phyloP scores from a whole-genome alignment of 1,284 basidiomycete genomes.

The Moniliella sp. region DNA sequence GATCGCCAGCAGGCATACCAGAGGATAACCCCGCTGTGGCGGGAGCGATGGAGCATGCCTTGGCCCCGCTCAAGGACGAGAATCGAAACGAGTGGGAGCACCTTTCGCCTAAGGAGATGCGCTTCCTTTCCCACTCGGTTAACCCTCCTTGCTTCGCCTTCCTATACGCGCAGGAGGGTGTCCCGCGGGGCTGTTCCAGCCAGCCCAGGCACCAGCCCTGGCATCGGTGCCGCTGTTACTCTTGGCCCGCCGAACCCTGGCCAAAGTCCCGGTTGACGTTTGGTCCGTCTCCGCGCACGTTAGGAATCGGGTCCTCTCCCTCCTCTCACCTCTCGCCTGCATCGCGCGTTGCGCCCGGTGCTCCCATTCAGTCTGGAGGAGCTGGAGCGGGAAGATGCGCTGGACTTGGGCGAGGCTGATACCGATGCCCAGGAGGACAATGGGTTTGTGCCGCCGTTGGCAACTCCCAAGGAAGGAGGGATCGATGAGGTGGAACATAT shows the following conservation, averaged over 20 bases:
- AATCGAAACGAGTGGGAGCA: constrained; percentile 27
- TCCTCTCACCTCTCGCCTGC: too few species aligned
- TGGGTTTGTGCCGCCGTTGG: not conserved
- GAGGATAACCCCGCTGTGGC: too few species aligned
- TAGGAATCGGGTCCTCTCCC: too few species aligned
- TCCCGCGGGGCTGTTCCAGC: not conserved
- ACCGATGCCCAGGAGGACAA: constrained; percentile 10
- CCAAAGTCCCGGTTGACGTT: too few species aligned
- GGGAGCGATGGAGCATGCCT: too few species aligned
- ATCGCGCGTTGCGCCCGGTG: constrained; percentile 15
- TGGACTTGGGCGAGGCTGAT: constrained; percentile 11
- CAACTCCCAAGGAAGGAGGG: constrained; percentile 15
- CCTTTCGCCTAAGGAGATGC: constrained; percentile 27
- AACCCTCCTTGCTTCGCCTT: not conserved
- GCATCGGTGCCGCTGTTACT: not conserved
- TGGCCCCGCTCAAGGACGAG: constrained; percentile 8
- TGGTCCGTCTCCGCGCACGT: too few species aligned
- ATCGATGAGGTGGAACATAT: constrained; percentile 28
- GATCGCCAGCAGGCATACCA: constrained; percentile 1
- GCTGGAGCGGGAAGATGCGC: constrained; percentile 11
- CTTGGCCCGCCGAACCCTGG: constrained; percentile 1
- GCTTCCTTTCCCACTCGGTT: constrained; percentile 9
- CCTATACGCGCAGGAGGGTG: not conserved
- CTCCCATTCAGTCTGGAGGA: constrained; percentile 8
- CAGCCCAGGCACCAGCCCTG: not conserved